Evolutionary conservation across 1,284 basidiomycete species (phyloP), one percentile per base, ranked within the genome.

Genomic region (Heterobasidion annosum): DNA sequence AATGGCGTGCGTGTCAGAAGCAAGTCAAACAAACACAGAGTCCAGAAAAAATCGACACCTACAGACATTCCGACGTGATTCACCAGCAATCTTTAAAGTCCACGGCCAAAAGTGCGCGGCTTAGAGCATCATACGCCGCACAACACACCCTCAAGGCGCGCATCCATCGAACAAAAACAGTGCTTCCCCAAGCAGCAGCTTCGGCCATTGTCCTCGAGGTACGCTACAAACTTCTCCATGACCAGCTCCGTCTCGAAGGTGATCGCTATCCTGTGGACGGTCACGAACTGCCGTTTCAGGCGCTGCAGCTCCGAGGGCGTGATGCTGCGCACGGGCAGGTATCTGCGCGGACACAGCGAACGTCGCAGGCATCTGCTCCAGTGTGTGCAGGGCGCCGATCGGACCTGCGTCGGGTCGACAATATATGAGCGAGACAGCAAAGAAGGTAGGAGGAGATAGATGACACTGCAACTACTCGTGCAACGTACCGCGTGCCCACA

Each of bases 221-320:
- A 95, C 55, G 70, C 65, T 40, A 81, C 83, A 77, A 95, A 96
- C 62, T 88, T 88, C 13, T 70, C 64, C 8, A 82, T 84, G 10
- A 96, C 79, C 56, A 79, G 83, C 57, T 78, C 77, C n/a, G 87
- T 85, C 16, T 89, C 88, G 4, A 89, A 78, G 8, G 85, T 88
- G 58, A 93, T 85, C n/a, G 89, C 90, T 61, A 91, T 91, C 64
- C 88, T 91, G 67, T 95, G 91, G 43, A 89, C 78, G 1, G 80
- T 81, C 37, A 95, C 87, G 64, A 94, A 97, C 64, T 94, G 91
- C 48, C 93, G 77, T 66, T 95, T 96, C 51, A 88, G 72, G 32
- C 93, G 75, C 66, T 94, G 91, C 53, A 96, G 73, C 70, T 94
- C 91, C 0, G 90, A 84, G 18, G 95, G 75, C 16, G 91, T 91